Conservation (phyloP, 805 yeast genomes). For the Kazachstania bromeliacearum region DNA sequence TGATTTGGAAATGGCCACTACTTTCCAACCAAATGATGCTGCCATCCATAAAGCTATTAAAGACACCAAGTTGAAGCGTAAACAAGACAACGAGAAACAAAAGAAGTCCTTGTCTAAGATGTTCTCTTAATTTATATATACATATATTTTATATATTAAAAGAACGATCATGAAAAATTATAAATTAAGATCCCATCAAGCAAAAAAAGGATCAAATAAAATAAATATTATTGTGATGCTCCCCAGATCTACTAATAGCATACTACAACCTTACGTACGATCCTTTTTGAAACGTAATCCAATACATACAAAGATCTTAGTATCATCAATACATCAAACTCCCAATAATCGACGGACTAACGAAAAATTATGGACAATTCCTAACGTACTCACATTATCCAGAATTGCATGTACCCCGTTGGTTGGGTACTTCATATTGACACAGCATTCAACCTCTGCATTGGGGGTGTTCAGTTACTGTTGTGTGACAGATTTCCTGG, state of each 20-base stretch:
- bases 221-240: too few relatives aligned
- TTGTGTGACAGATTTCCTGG: constrained; percentile 82
- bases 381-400: constrained; percentile 75
- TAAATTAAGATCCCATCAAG: too few relatives aligned
- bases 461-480: constrained; percentile 71
- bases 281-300: too few relatives aligned
- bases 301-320: too few relatives aligned
- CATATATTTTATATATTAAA: not conserved
- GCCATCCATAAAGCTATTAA: constrained; percentile 58
- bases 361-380: too few relatives aligned
- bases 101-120: constrained; percentile 68
- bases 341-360: too few relatives aligned
- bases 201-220: too few relatives aligned
- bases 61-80: constrained; percentile 45
- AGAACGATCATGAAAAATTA: too few relatives aligned
- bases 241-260: too few relatives aligned
- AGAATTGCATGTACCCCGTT: constrained; percentile 76
- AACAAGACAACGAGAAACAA: constrained; percentile 53
- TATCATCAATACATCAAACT: too few relatives aligned
- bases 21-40: constrained; percentile 58
- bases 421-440: constrained; percentile 68
- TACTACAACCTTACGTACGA: too few relatives aligned
- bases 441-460: constrained; percentile 56
- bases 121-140: constrained; percentile 29
- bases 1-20: constrained; percentile 57